These are phyloP conservation scores for Psilocybe cubensis DNA, from an alignment of 768 basidiomycete species.

Conservation along the genomic window DNA sequence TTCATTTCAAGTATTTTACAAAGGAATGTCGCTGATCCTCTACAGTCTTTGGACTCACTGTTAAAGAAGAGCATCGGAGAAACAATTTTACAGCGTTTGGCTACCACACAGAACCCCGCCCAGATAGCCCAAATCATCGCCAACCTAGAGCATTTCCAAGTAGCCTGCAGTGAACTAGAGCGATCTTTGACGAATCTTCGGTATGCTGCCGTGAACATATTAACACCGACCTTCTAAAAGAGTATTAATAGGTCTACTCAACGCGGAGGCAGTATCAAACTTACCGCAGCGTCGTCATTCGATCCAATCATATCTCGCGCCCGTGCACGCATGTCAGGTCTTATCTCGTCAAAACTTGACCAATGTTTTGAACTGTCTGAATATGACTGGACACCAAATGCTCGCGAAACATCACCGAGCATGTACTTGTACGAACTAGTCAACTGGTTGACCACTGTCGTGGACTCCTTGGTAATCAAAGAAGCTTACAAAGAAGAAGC, in stretches of 20 bases:
- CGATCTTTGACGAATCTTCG: constrained; percentile 82
- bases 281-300: constrained; percentile 69
- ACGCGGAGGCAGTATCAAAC: constrained; percentile 78
- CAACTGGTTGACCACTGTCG: constrained; percentile 95
- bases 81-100: constrained; percentile 74
- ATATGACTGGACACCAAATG: constrained; percentile 88
- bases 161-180: constrained; percentile 83
- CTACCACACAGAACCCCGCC: constrained; percentile 76
- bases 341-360: constrained; percentile 91
- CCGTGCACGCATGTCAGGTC: constrained; percentile 71
- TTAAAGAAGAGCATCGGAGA: constrained; percentile 77
- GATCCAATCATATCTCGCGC: constrained; percentile 69
- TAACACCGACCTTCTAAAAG: neutral
- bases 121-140: constrained; percentile 93
- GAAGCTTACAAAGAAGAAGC: constrained; percentile 88
- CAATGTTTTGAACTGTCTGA: constrained; percentile 95
- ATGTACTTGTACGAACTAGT: constrained; percentile 94
- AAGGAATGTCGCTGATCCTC: neutral
- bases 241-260: constrained; percentile 67
- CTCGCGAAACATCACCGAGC: constrained; percentile 78
- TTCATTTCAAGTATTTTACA: neutral
- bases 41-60: constrained; percentile 84
- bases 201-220: constrained; percentile 37
- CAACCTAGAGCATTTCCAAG: constrained; percentile 91
- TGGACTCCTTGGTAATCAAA: constrained; percentile 86